Evolutionary conservation across 2,329 filamentous ascomycete genomes (phyloP).

Genomic region (Paracorniculantispora psalliotae): DNA sequence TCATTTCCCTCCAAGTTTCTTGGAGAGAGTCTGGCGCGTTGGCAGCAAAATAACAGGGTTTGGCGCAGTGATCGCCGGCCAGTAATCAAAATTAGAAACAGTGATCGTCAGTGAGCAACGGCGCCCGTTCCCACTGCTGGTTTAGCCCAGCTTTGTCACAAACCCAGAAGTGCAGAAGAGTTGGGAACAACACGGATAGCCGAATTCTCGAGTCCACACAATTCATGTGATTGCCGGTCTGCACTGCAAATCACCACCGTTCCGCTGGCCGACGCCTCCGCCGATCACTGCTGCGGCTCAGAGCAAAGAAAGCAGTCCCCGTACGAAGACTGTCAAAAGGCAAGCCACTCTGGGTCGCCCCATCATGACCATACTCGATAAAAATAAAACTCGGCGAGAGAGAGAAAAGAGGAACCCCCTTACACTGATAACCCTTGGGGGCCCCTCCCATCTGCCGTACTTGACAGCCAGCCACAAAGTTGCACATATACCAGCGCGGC

Average conservation of each 20-base stretch:
- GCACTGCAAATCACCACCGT: neutral
- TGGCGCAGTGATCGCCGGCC: neutral
- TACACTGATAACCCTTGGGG: neutral
- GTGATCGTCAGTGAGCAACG: conserved; percentile 1
- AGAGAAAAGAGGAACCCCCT: neutral
- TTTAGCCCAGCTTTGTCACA: neutral
- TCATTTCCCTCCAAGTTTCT: too few species aligned
- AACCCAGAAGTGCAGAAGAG: neutral
- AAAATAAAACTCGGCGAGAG: neutral
- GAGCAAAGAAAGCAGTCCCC: neutral
- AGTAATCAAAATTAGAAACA: conserved; percentile 10
- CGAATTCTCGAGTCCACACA: neutral
- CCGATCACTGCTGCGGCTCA: neutral
- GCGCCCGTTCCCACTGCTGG: neutral
- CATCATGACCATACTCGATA: neutral
- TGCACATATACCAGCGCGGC: neutral
- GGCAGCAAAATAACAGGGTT: too few species aligned
- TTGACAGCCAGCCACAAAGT: neutral
- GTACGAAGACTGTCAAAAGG: neutral
- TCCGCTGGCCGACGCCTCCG: neutral
- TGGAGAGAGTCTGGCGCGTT: too few species aligned
- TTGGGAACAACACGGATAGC: too few species aligned
- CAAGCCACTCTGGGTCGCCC: neutral
- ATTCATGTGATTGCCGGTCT: neutral
- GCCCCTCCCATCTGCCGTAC: conserved; percentile 1